These are phyloP conservation scores for Mortierella sp. DNA, from an alignment of 371 early-diverging fungal species.

Conservation along the genomic window DNA sequence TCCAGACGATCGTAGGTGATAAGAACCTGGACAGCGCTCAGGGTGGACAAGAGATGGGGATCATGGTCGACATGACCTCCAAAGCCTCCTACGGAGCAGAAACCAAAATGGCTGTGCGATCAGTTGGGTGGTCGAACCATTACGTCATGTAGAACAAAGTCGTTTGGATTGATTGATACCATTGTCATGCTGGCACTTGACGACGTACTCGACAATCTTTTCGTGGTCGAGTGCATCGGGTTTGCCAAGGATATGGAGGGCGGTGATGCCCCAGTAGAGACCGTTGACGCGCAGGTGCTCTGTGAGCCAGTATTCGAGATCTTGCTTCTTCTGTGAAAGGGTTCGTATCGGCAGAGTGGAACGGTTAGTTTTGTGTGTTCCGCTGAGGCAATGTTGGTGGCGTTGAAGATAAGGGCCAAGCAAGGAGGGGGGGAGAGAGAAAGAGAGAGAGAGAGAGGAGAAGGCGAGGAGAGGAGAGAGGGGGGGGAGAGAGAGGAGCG, in stretches of 20 bases:
- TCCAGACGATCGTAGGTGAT: conserved; percentile 85
- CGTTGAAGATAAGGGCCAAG: not conserved
- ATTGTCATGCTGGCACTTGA: conserved; percentile 81
- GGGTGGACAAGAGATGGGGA: conserved; percentile 91
- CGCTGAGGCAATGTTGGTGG: not conserved
- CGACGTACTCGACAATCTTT: conserved; percentile 80
- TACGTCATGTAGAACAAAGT: conserved; percentile 20
- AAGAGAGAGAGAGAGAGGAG: too few species aligned
- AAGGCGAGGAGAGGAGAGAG: too few species aligned
- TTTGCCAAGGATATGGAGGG: conserved; percentile 78
- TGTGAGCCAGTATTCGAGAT: conserved; percentile 92
- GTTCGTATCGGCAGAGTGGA: not conserved
- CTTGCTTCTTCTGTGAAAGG: conserved; percentile 73
- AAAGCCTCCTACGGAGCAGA: conserved; percentile 83
- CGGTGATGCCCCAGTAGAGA: conserved; percentile 95
- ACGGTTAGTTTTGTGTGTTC: not conserved
- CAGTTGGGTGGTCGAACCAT: not conserved
- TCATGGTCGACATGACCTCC: conserved; percentile 92
- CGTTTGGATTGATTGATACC: conserved; percentile 53
- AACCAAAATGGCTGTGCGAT: not conserved
- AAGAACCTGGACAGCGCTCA: conserved; percentile 95
- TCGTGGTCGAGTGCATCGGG: conserved; percentile 78
- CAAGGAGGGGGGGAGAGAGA: not conserved
- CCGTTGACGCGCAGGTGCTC: conserved; percentile 94
- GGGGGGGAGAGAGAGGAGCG: too few species aligned